Conservation (phyloP, 305 asterid species). For the Fraxinus albicans region DNA sequence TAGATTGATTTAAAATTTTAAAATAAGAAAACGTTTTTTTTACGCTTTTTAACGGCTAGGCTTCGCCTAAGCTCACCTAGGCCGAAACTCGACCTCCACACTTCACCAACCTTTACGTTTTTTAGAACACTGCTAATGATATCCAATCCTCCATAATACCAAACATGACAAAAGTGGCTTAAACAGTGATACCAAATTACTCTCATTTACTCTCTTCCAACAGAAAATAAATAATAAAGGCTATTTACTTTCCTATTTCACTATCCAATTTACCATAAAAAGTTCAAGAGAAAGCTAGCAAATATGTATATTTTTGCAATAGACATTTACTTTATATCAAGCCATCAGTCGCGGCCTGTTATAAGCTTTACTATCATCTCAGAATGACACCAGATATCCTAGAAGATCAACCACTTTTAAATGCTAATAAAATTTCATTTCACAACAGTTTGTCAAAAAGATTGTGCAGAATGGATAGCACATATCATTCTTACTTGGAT, state of each 20-base stretch:
- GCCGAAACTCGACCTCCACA: background rate
- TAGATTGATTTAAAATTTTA: no score
- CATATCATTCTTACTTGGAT: background rate
- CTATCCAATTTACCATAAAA: background rate
- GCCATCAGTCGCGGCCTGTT: background rate
- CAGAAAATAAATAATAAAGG: background rate
- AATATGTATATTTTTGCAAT: background rate
- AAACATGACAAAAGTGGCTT: background rate
- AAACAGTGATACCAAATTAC: background rate
- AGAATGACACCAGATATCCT: background rate
- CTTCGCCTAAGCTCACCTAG: background rate
- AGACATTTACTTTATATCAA: background rate
- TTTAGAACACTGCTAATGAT: background rate
- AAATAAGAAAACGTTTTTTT: background rate
- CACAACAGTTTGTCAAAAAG: background rate
- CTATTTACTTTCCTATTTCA: background rate
- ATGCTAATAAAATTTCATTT: background rate
- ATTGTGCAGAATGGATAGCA: background rate
- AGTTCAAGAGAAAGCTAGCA: background rate
- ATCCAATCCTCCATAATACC: background rate
- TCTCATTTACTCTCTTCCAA: background rate
- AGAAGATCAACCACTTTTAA: conserved; percentile 3
- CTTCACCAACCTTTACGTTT: background rate
- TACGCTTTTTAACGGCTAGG: no score
- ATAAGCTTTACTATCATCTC: background rate